phyloP scores from a whole-genome alignment of 106 monocot genomes.

The Chionographis japonica region DNA sequence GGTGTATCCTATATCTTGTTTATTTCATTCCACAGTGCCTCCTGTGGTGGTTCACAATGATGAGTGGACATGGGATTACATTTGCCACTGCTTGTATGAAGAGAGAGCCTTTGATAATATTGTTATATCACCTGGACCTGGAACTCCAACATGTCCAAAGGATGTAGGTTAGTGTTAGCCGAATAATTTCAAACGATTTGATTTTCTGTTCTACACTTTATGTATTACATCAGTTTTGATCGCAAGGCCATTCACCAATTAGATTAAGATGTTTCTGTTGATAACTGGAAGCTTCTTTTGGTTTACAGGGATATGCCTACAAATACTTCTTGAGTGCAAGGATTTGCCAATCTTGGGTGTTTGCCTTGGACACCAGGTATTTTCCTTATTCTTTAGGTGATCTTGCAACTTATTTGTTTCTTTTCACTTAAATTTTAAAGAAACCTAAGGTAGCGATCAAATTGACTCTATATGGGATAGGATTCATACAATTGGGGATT shows the following conservation, averaged over 20 bases:
- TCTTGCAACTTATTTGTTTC: neutral
- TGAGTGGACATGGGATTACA: conserved; percentile 86
- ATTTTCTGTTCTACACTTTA: too few relatives aligned
- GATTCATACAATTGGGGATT: neutral
- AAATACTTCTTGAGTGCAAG: conserved; percentile 62
- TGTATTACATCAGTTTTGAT: too few relatives aligned
- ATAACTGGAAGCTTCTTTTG: neutral
- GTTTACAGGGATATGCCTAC: conserved; percentile 64
- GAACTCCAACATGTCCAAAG: conserved; percentile 64
- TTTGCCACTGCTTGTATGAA: conserved; percentile 38
- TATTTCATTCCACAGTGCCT: conserved; percentile 43
- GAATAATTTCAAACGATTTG: neutral
- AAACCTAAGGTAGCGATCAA: neutral
- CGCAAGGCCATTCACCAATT: neutral
- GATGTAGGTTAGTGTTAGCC: conserved; percentile 60
- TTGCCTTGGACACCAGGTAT: conserved; percentile 96
- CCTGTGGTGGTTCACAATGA: conserved; percentile 91
- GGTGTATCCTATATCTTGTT: neutral
- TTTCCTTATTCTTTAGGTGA: conserved; percentile 2
- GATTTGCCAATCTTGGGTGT: conserved; percentile 95
- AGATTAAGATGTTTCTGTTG: neutral
- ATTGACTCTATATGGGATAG: neutral
- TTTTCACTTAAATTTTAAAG: neutral
- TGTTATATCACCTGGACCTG: conserved; percentile 96
- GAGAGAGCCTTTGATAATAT: conserved; percentile 87